Conservation (phyloP, 2,329 filamentous ascomycete genomes). For the Penicillium vulpinum region DNA sequence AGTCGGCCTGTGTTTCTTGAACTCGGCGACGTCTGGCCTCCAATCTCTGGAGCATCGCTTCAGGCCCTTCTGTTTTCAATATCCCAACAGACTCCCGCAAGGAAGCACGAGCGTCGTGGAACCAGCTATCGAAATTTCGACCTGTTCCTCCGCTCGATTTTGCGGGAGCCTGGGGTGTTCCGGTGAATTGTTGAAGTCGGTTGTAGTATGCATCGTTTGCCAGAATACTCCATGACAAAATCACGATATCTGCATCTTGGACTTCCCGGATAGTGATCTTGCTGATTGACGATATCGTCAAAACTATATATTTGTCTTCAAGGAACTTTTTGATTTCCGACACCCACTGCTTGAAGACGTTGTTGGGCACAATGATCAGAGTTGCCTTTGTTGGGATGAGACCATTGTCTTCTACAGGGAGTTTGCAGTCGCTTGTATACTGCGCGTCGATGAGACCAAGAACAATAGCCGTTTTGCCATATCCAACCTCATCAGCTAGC, state of each 20-base stretch:
- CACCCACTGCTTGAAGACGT: constrained; percentile 60
- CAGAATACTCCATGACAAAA: constrained; percentile 56
- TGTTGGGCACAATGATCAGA: constrained; percentile 58
- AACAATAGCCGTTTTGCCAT: constrained; percentile 65
- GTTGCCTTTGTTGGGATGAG: constrained; percentile 56
- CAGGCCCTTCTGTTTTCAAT: constrained; percentile 33
- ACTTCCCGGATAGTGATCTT: constrained; percentile 48
- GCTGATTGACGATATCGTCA: constrained; percentile 47
- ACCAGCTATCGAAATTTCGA: constrained; percentile 57
- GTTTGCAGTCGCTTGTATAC: constrained; percentile 19
- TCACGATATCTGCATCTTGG: constrained; percentile 53
- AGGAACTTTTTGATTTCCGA: constrained; percentile 56
- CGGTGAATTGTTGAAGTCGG: constrained; percentile 53
- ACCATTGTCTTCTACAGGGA: constrained; percentile 12
- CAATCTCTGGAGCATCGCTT: constrained; percentile 35
- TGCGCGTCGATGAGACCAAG: constrained; percentile 56
- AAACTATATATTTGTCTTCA: constrained; percentile 43
- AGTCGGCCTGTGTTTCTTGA: constrained; percentile 38
- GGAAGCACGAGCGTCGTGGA: constrained; percentile 45
- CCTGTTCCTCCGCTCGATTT: constrained; percentile 45
- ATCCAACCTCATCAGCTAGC: constrained; percentile 64
- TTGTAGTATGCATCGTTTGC: constrained; percentile 50
- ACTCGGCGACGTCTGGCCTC: constrained; percentile 29
- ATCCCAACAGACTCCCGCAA: constrained; percentile 46
- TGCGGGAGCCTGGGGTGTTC: constrained; percentile 43